Base-by-base conservation (phyloP, 2,329 filamentous ascomycete species). In the Zasmidium cellare region DNA sequence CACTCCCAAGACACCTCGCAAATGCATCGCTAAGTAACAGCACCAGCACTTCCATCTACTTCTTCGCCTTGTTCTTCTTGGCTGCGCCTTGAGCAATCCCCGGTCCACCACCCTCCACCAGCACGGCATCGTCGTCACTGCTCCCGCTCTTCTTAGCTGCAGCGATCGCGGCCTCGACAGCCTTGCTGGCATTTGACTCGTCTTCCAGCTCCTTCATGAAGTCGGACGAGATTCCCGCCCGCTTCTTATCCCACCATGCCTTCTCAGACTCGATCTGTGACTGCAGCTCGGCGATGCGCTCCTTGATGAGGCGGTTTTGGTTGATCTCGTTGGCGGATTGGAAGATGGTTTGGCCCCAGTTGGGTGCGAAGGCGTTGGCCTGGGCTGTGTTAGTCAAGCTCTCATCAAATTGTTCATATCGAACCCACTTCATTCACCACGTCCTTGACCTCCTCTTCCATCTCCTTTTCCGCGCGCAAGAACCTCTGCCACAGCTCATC, bases 401-500 rank as follows among this genome's bases (percentile, higher is more conserved):
- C 45, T 20, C 19, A 20, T 23, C 18, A n/a, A 23, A 35, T 44
- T 6, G 44, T 44, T 31, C n/a, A 47, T 41, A 44, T 25, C n/a
- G 7, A 24, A 67, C 82, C 61, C 75, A 96, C 92, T 87, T 97
- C 93, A 68, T 87, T 85, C 31, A 97, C 92, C 22, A 97, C 93
- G 76, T 99, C 94, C 68, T 91, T 86, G 61, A 99, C 82, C 77
- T 99, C 94, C 66, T 92, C 91, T 78, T 99, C 92, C 81, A 97
- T 96, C 77, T 99, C 94, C 79, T 96, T 92, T 83, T 99, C 94
- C 0, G 93, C 94, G 51, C 91, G 84, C 76, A 87, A 77, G 75
- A 97, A 96, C 41, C 93, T 84, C 79, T 97, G 91, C 89, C 92
- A 96, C 66, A 99, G 77, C 75, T 99, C 94, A 73, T 99, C 94